phyloP scores from a whole-genome alignment of 2,329 filamentous ascomycete genomes.

The Neonectria faginata region DNA sequence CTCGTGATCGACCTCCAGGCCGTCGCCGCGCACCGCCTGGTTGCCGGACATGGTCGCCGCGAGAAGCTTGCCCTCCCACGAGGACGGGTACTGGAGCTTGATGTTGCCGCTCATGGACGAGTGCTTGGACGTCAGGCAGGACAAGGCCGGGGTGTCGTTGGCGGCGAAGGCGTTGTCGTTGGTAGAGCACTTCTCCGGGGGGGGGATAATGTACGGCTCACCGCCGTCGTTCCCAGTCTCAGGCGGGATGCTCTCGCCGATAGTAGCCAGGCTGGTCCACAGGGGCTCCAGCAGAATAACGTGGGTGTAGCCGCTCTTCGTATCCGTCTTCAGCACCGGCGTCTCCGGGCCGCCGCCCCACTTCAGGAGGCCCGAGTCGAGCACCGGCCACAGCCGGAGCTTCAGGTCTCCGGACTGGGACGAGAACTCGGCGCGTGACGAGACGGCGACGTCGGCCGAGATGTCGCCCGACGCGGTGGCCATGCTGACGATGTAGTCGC shows the following conservation, averaged over 20 bases:
- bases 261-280: constrained; percentile 49
- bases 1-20: constrained; percentile 53
- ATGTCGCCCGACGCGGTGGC: constrained; percentile 59
- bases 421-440: constrained; percentile 49
- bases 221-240: constrained; percentile 30
- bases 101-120: constrained; percentile 58
- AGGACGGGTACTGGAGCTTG: constrained; percentile 57
- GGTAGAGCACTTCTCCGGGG: background rate
- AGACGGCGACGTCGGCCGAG: constrained; percentile 55
- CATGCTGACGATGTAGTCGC: constrained; percentile 61
- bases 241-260: constrained; percentile 26
- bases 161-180: constrained; percentile 9
- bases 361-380: constrained; percentile 46
- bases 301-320: constrained; percentile 57
- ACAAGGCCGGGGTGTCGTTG: constrained; percentile 41
- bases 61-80: constrained; percentile 62
- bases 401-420: constrained; percentile 57
- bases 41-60: constrained; percentile 56
- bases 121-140: constrained; percentile 56
- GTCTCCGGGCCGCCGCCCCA: constrained; percentile 28
- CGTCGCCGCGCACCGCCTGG: constrained; percentile 56
- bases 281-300: constrained; percentile 58
- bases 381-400: constrained; percentile 58
- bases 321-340: constrained; percentile 54
- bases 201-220: constrained; percentile 39